Conservation (phyloP, 768 basidiomycete genomes). For the Boletus rubropictus region DNA sequence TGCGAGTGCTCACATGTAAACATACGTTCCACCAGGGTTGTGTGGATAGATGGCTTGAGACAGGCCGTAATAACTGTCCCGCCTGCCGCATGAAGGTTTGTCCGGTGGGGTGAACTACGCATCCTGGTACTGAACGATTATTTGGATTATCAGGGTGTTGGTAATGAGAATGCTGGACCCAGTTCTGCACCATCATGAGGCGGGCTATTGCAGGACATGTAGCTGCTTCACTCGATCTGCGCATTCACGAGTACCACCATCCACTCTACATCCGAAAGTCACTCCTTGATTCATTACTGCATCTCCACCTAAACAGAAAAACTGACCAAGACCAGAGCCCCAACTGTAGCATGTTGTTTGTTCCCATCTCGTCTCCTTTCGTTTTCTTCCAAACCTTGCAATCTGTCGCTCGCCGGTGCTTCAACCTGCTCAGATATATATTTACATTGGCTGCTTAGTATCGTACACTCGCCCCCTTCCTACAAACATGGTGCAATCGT, state of each 20-base stretch:
- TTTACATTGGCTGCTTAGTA: conserved; percentile 20
- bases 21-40: conserved; percentile 90
- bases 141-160: conserved; percentile 20
- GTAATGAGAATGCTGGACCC: conserved; percentile 15
- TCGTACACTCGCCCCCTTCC: conserved; percentile 5
- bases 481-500: conserved; percentile 14
- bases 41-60: conserved; percentile 84
- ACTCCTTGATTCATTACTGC: conserved; percentile 16
- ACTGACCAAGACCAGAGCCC: conserved; percentile 3
- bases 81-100: conserved; percentile 77
- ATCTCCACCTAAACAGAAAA: conserved; percentile 11
- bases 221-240: not conserved
- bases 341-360: conserved; percentile 27
- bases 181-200: conserved; percentile 4
- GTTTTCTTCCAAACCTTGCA: conserved; percentile 8
- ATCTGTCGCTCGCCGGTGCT: conserved; percentile 3
- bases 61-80: conserved; percentile 86
- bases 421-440: conserved; percentile 17
- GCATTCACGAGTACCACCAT: not conserved
- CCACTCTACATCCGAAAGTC: conserved; percentile 7
- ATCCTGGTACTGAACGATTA: not conserved
- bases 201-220: conserved; percentile 8
- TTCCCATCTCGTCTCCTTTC: conserved; percentile 6
- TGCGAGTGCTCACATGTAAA: conserved; percentile 75
- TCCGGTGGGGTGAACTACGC: not conserved